These are phyloP conservation scores for Cymbopogon citratus DNA, from an alignment of 176 grass and related monocot species.

Conservation along the genomic window DNA sequence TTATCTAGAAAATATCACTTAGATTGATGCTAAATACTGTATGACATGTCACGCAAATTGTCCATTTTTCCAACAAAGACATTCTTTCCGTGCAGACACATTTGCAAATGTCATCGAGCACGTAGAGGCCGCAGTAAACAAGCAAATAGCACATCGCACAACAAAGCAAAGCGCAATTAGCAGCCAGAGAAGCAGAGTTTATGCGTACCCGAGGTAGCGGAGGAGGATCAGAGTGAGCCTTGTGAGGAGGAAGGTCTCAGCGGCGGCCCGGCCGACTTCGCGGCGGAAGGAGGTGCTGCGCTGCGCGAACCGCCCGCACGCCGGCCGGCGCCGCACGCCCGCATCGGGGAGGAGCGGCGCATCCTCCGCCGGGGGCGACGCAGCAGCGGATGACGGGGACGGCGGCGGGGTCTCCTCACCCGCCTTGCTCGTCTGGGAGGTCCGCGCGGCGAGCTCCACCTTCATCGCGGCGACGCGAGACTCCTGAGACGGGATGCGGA, in stretches of 20 bases:
- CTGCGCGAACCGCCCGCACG: conserved; percentile 29
- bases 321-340: conserved; percentile 26
- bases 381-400: neutral
- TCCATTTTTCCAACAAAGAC: neutral
- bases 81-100: neutral
- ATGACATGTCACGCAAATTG: neutral
- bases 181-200: neutral
- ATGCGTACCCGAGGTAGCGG: conserved; percentile 77
- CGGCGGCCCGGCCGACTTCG: conserved; percentile 38
- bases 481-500: conserved; percentile 5
- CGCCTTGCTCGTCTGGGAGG: neutral
- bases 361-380: neutral
- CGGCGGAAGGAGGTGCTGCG: conserved; percentile 35
- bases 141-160: neutral
- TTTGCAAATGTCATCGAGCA: neutral
- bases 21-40: neutral
- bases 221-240: conserved; percentile 76
- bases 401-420: conserved; percentile 32
- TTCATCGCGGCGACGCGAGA: conserved; percentile 25
- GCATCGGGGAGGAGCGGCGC: conserved; percentile 27
- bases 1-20: neutral
- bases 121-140: neutral
- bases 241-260: conserved; percentile 67
- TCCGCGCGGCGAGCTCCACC: conserved; percentile 24
- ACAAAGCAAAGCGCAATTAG: neutral